phyloP scores from a whole-genome alignment of 2,329 filamentous ascomycete species.

The Sporothrix dimorphospora region DNA sequence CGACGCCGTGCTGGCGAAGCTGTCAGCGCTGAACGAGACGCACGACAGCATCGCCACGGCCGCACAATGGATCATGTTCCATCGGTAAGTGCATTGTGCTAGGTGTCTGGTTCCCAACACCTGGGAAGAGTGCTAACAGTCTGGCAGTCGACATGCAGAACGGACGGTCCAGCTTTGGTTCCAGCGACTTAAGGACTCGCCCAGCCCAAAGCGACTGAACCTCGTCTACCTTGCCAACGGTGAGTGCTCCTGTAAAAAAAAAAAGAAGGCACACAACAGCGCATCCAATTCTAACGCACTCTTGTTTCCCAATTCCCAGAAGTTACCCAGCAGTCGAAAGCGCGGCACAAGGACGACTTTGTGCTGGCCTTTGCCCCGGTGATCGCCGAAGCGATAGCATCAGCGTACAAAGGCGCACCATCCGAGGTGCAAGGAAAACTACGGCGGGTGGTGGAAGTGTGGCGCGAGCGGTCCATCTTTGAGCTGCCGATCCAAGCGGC shows the following conservation, averaged over 20 bases:
- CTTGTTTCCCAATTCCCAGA: constrained; percentile 58
- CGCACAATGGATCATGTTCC: constrained; percentile 99
- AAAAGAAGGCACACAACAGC: background rate
- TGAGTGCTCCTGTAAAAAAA: constrained; percentile 47
- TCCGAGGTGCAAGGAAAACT: constrained; percentile 87
- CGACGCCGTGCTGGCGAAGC: constrained; percentile 91
- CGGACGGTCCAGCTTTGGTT: constrained; percentile 91
- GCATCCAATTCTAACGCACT: background rate
- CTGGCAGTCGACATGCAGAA: constrained; percentile 80
- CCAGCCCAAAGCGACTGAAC: constrained; percentile 82
- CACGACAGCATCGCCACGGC: constrained; percentile 96
- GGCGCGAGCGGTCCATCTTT: constrained; percentile 86
- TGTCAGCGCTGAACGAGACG: constrained; percentile 93
- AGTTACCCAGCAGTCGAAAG: constrained; percentile 94
- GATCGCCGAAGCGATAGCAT: constrained; percentile 84
- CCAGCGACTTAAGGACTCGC: constrained; percentile 83
- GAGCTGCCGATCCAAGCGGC: constrained; percentile 76
- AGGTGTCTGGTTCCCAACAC: background rate
- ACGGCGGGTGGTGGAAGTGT: constrained; percentile 88
- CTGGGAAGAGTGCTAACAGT: background rate
- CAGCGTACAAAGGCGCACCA: constrained; percentile 88
- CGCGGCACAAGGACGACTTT: constrained; percentile 89
- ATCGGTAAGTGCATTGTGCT: constrained; percentile 67
- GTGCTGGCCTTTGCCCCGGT: constrained; percentile 87
- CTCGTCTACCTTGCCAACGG: constrained; percentile 95